Conservation (phyloP, 164 flowering plant genomes). For the Brasenia schreberi region DNA sequence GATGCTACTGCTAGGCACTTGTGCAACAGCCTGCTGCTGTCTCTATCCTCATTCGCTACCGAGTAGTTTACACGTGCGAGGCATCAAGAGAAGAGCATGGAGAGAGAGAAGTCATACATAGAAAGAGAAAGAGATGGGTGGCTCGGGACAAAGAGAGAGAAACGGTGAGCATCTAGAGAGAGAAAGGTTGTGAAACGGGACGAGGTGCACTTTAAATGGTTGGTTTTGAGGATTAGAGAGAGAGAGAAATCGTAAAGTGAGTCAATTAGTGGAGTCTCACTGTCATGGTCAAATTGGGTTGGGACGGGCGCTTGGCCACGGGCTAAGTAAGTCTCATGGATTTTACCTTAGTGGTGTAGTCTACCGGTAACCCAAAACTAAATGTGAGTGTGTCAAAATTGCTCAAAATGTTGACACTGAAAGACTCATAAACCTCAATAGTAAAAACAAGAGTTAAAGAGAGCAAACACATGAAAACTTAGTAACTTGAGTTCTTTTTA, state of each 20-base stretch:
- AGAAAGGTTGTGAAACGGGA: neutral
- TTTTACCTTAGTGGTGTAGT: too few relatives aligned
- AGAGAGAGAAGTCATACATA: neutral
- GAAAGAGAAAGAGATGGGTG: neutral
- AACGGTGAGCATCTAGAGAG: neutral
- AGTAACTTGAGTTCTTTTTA: too few relatives aligned
- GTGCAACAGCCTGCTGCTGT: neutral
- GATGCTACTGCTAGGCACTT: neutral
- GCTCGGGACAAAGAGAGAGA: neutral
- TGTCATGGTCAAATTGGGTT: neutral
- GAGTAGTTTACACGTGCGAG: neutral
- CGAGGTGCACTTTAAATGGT: neutral
- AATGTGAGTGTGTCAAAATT: too few relatives aligned
- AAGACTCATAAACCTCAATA: too few relatives aligned
- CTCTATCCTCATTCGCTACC: neutral
- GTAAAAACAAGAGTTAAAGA: too few relatives aligned
- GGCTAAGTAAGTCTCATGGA: too few relatives aligned
- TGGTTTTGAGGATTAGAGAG: neutral
- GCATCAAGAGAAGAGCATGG: neutral
- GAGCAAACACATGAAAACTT: too few relatives aligned
- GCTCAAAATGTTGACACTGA: too few relatives aligned
- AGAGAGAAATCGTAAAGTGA: neutral
- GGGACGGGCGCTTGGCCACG: too few relatives aligned
- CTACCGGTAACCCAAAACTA: too few relatives aligned
- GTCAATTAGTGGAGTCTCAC: neutral